A percentile compares a stretch with the other conserved stretches of the same genome.
These are phyloP conservation scores for Leishmania lainsoni DNA, from an alignment of 208 protist species.

Conservation along the genomic window DNA sequence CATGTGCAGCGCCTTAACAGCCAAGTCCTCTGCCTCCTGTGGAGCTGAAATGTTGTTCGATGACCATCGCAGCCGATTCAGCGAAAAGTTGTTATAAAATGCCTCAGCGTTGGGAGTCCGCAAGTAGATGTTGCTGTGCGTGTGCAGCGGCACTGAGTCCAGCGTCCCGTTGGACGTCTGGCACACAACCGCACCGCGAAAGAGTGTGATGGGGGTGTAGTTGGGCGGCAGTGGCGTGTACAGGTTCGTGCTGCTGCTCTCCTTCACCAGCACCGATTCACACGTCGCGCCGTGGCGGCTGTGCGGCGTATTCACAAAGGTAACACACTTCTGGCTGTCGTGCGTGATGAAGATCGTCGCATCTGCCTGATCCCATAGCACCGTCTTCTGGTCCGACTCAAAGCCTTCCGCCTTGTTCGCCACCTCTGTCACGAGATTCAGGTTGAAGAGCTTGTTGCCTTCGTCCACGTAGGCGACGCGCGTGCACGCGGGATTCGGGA, in stretches of 20 bases:
- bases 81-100: conserved; percentile 92
- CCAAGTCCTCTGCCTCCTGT: conserved; percentile 86
- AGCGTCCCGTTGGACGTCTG: conserved; percentile 77
- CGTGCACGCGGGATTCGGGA: conserved; percentile 91
- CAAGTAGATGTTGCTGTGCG: conserved; percentile 67
- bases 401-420: conserved; percentile 76
- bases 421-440: conserved; percentile 93
- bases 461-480: conserved; percentile 92
- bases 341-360: conserved; percentile 87
- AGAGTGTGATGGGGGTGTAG: conserved; percentile 76
- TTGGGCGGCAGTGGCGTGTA: conserved; percentile 70
- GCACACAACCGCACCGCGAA: conserved; percentile 81
- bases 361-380: conserved; percentile 94
- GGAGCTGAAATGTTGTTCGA: conserved; percentile 87
- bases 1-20: conserved; percentile 90
- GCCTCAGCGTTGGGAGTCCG: conserved; percentile 62
- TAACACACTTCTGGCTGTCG: conserved; percentile 76
- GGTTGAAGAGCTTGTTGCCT: conserved; percentile 76
- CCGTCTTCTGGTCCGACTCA: conserved; percentile 52
- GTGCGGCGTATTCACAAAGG: conserved; percentile 89
- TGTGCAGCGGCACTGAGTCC: conserved; percentile 65
- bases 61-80: conserved; percentile 91
- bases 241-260: conserved; percentile 63
- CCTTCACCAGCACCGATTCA: conserved; percentile 70
- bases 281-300: conserved; percentile 90